These are phyloP conservation scores for Bertia moriformis DNA, from an alignment of 2,329 filamentous ascomycete species.

Conservation along the genomic window DNA sequence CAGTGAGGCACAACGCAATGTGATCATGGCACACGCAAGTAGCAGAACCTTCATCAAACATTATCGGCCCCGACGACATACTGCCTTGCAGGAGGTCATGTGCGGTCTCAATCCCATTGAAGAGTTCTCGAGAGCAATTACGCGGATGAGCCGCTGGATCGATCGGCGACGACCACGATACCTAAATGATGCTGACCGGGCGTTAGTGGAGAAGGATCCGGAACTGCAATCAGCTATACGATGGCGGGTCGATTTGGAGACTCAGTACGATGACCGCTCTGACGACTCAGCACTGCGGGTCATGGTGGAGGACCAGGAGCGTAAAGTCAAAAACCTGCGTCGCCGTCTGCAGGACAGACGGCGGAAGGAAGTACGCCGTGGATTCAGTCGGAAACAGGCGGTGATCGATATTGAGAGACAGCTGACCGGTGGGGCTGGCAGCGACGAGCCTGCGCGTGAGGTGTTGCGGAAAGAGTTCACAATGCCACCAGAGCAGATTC, in stretches of 20 bases:
- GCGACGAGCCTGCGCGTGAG: constrained; percentile 3
- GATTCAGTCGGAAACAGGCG: constrained; percentile 7
- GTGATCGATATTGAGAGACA: constrained; percentile 7
- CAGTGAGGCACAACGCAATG: constrained; percentile 8
- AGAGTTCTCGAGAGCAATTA: constrained; percentile 6
- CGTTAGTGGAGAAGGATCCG: constrained; percentile 6
- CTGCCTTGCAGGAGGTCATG: constrained; percentile 7
- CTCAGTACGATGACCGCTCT: constrained; percentile 2
- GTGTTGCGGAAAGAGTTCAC: constrained; percentile 5
- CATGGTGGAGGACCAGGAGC: constrained; percentile 4
- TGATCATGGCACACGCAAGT: constrained; percentile 9
- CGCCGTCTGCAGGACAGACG: constrained; percentile 4
- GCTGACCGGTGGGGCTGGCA: constrained; percentile 3
- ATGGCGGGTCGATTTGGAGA: constrained; percentile 4
- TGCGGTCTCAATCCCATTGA: constrained; percentile 7
- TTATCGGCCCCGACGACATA: constrained; percentile 6
- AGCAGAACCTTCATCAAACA: constrained; percentile 10
- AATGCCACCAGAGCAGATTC: constrained; percentile 7
- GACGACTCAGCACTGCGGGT: constrained; percentile 2
- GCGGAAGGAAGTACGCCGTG: constrained; percentile 3
- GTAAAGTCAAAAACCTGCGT: constrained; percentile 5
- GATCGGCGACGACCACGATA: constrained; percentile 7
- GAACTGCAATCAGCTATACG: constrained; percentile 6
- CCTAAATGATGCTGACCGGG: constrained; percentile 6
- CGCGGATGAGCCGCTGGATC: constrained; percentile 7